Conservation (phyloP, 2,329 filamentous ascomycete genomes). For the Neonectria magnoliae region DNA sequence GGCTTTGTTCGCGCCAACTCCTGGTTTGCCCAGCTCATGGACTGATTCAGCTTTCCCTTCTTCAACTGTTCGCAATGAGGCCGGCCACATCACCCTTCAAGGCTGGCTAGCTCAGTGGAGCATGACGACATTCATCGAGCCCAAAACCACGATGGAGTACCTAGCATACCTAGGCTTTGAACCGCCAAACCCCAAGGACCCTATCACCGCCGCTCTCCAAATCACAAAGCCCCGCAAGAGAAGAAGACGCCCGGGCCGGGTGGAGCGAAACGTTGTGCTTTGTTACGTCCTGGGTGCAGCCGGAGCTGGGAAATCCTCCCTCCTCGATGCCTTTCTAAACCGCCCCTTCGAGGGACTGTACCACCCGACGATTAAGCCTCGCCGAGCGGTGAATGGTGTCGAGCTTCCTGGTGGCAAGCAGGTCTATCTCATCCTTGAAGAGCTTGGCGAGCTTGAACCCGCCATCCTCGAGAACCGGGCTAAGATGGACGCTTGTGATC, state of each 20-base stretch:
- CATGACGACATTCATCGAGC: constrained; percentile 98
- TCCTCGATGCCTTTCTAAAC: constrained; percentile 91
- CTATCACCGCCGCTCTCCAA: constrained; percentile 86
- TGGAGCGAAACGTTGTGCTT: constrained; percentile 93
- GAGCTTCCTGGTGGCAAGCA: constrained; percentile 96
- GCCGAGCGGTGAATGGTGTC: constrained; percentile 93
- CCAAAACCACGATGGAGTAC: constrained; percentile 94
- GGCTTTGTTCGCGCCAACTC: constrained; percentile 91
- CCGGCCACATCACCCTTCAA: constrained; percentile 93
- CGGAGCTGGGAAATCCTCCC: constrained; percentile 87
- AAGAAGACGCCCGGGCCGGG: constrained; percentile 80
- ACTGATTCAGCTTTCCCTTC: constrained; percentile 88
- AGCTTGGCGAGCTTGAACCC: constrained; percentile 93
- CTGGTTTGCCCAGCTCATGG: constrained; percentile 89
- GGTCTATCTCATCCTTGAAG: constrained; percentile 94
- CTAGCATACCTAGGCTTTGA: constrained; percentile 97
- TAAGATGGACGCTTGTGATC: constrained; percentile 91
- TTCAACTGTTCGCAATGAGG: constrained; percentile 94
- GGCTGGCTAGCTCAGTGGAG: constrained; percentile 99
- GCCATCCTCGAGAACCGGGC: constrained; percentile 92
- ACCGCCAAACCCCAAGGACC: constrained; percentile 76
- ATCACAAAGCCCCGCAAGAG: constrained; percentile 92
- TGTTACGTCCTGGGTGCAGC: constrained; percentile 91
- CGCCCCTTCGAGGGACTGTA: constrained; percentile 86
- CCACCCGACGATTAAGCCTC: constrained; percentile 93